Evolutionary conservation across 805 yeast species (phyloP).

Genomic region (Metschnikowia lochheadii): DNA sequence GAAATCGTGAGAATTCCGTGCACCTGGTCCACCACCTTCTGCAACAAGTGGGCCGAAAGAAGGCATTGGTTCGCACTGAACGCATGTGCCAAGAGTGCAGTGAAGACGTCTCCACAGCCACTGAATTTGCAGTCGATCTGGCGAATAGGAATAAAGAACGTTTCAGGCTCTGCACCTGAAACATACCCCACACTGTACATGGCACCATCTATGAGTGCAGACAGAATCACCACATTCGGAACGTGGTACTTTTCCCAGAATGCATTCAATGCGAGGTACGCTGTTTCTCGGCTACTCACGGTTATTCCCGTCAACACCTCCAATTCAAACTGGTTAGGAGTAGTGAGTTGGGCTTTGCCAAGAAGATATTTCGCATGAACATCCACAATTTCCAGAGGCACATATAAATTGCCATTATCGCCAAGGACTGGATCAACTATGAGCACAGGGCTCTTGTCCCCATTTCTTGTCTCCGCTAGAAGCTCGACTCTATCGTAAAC

Average conservation of each 20-base stretch:
- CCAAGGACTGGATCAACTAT: constrained; percentile 90
- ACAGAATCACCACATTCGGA: constrained; percentile 54
- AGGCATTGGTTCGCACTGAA: constrained; percentile 27
- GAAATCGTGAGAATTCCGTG: constrained; percentile 28
- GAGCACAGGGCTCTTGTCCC: constrained; percentile 44
- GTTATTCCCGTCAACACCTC: constrained; percentile 58
- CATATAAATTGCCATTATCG: constrained; percentile 82
- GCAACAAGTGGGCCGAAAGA: constrained; percentile 25
- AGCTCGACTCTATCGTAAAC: constrained; percentile 42
- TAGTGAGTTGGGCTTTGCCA: constrained; percentile 54
- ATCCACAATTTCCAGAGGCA: constrained; percentile 52
- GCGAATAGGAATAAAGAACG: constrained; percentile 40
- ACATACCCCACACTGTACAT: constrained; percentile 41
- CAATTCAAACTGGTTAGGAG: constrained; percentile 89
- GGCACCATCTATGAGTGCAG: constrained; percentile 38
- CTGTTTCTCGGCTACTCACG: constrained; percentile 35
- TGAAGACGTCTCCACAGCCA: constrained; percentile 73
- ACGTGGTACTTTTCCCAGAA: constrained; percentile 47
- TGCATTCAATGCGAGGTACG: constrained; percentile 34
- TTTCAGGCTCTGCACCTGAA: constrained; percentile 3
- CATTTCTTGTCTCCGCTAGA: constrained; percentile 27
- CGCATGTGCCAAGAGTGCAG: constrained; percentile 55
- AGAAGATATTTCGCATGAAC: constrained; percentile 51
- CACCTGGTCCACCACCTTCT: constrained; percentile 25
- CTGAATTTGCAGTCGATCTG: constrained; percentile 58